Conservation (phyloP, 805 yeast genomes). For the Hanseniaspora nectarophila region DNA sequence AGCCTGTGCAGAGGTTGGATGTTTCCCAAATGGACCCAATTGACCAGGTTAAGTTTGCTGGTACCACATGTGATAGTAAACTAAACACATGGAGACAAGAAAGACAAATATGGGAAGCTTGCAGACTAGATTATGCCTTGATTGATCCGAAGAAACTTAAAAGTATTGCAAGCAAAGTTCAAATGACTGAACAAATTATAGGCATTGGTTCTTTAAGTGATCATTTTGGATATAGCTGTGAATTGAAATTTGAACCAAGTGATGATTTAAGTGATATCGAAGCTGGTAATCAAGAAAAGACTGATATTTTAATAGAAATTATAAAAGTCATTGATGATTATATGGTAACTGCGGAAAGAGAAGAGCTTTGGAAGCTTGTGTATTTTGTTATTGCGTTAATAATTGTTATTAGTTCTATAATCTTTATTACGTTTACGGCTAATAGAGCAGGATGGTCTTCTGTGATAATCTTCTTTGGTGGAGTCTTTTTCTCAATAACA, state of each 20-base stretch:
- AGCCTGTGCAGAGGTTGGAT: conserved; percentile 21
- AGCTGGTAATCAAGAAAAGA: conserved; percentile 7
- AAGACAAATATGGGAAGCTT: conserved; percentile 53
- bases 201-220: conserved; percentile 73
- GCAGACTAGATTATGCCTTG: conserved; percentile 81
- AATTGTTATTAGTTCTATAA: conserved; percentile 40
- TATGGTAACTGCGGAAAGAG: conserved; percentile 43
- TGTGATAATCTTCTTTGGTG: conserved; percentile 49
- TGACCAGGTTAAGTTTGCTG: conserved; percentile 60
- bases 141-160: conserved; percentile 45
- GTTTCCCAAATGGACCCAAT: conserved; percentile 39
- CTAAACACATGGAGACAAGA: conserved; percentile 72
- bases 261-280: neutral
- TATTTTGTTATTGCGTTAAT: conserved; percentile 53
- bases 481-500: conserved; percentile 45
- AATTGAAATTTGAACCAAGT: conserved; percentile 25
- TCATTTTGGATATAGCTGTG: conserved; percentile 70
- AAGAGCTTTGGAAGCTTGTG: conserved; percentile 48
- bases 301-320: conserved; percentile 38
- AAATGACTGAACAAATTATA: conserved; percentile 58
- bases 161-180: conserved; percentile 54
- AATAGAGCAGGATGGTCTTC: conserved; percentile 47
- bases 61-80: conserved; percentile 79
- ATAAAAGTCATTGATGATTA: conserved; percentile 37
- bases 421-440: conserved; percentile 51